Conservation (phyloP, 2,329 filamentous ascomycete species). For the Paecilomyces fulvus region DNA sequence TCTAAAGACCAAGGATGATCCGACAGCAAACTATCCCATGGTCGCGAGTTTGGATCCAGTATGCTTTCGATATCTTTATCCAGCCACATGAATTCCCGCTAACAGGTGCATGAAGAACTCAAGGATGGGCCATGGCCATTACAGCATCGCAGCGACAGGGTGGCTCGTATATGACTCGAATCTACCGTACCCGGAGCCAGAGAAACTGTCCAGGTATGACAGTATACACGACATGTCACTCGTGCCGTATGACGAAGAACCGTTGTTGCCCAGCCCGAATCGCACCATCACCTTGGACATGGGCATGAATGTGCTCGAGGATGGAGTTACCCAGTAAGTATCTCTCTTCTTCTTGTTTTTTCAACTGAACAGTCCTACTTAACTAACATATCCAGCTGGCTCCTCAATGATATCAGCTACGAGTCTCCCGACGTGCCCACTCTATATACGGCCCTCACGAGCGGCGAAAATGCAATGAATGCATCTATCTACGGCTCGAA, state of each 20-base stretch:
- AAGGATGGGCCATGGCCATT: not conserved
- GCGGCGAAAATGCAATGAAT: not conserved
- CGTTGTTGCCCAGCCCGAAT: not conserved
- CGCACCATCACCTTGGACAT: not conserved
- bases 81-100: not conserved
- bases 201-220: not conserved
- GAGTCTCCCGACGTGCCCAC: not conserved
- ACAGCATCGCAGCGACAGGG: not conserved
- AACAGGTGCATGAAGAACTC: not conserved
- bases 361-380: not conserved
- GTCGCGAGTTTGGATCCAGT: not conserved
- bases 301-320: not conserved
- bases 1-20: not conserved
- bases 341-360: no score
- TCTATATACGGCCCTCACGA: not conserved
- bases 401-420: not conserved
- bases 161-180: not conserved
- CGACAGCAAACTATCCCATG: not conserved
- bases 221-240: not conserved
- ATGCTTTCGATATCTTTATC: not conserved
- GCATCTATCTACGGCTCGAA: not conserved
- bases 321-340: not conserved
- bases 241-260: not conserved
- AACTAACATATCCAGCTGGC: not conserved
- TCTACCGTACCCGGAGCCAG: not conserved